These are phyloP conservation scores for Coniferiporia sulphurascens DNA, from an alignment of 1,284 basidiomycete species.

Conservation along the genomic window DNA sequence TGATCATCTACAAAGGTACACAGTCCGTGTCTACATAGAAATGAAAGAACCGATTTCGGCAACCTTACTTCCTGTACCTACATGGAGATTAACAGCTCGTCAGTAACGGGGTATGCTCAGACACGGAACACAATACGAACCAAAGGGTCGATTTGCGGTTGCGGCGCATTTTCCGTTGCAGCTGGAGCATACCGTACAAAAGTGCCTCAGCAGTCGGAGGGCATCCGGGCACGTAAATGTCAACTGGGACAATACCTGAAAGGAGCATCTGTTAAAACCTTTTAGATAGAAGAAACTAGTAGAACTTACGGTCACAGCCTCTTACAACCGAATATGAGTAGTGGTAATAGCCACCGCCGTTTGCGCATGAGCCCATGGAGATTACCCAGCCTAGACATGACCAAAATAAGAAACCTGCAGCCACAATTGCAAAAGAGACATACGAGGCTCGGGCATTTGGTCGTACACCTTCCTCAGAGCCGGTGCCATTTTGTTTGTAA, in stretches of 20 bases:
- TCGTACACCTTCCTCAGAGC: conserved; percentile 94
- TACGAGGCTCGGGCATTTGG: conserved; percentile 93
- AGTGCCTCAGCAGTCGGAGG: conserved; percentile 93
- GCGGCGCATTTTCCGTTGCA: conserved; percentile 96
- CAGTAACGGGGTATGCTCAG: neutral
- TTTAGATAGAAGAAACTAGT: conserved; percentile 6
- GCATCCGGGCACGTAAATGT: conserved; percentile 96
- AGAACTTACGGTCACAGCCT: conserved; percentile 88
- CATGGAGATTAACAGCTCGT: neutral
- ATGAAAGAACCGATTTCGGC: neutral
- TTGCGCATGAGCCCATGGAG: conserved; percentile 99
- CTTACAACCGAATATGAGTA: conserved; percentile 99
- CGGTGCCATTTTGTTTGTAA: conserved; percentile 99
- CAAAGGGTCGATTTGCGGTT: conserved; percentile 88
- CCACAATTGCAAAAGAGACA: conserved; percentile 28
- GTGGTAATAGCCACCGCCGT: conserved; percentile 98
- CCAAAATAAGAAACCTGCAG: conserved; percentile 17
- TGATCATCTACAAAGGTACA: neutral
- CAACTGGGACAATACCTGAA: conserved; percentile 91
- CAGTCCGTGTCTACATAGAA: neutral
- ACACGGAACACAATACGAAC: conserved; percentile 43
- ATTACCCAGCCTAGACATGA: conserved; percentile 84
- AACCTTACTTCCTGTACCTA: conserved; percentile 9
- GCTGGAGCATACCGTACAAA: conserved; percentile 90
- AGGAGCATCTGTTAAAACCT: conserved; percentile 1